Conservation (phyloP, 2,329 filamentous ascomycete species). For the Fusarium sp. region DNA sequence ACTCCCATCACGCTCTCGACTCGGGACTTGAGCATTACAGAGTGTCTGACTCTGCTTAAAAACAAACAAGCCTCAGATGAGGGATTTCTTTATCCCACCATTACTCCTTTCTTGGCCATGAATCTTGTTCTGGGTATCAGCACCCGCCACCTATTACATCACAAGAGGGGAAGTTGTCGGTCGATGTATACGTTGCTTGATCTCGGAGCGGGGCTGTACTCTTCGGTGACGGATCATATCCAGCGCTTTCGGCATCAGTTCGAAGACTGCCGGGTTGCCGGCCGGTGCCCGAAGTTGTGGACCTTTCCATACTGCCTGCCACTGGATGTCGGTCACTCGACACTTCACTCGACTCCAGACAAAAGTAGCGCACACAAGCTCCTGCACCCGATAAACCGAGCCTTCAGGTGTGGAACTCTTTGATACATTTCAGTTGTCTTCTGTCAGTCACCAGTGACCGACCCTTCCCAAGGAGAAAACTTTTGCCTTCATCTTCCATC, state of each 20-base stretch:
- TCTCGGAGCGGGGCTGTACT: slow-evolving; percentile 27
- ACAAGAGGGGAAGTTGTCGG: slow-evolving; percentile 22
- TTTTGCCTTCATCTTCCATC: slow-evolving; percentile 8
- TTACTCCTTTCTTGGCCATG: slow-evolving; percentile 26
- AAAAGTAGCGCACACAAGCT: slow-evolving; percentile 25
- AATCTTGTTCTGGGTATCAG: slow-evolving; percentile 26
- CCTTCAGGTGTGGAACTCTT: slow-evolving; percentile 35
- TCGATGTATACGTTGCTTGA: slow-evolving; percentile 18
- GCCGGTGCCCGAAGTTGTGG: slow-evolving; percentile 20
- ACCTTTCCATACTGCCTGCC: slow-evolving; percentile 12
- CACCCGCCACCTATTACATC: slow-evolving; percentile 12
- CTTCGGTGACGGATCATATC: slow-evolving; percentile 41
- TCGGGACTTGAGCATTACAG: not conserved
- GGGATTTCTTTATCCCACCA: slow-evolving; percentile 29
- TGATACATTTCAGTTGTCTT: slow-evolving; percentile 3
- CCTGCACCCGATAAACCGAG: slow-evolving; percentile 15
- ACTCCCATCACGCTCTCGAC: not conserved
- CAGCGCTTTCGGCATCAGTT: slow-evolving; percentile 24
- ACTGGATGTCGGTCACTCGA: slow-evolving; percentile 11
- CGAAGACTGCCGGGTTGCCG: slow-evolving; percentile 13
- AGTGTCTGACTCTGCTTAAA: not conserved
- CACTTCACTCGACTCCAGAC: slow-evolving; percentile 6
- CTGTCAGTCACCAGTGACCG: slow-evolving; percentile 20
- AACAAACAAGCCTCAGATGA: slow-evolving; percentile 14
- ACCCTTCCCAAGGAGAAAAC: slow-evolving; percentile 8